A percentile compares a stretch with the other conserved stretches of the same genome.
Conservation (phyloP, 2,329 filamentous ascomycete genomes). For the Aspergillus ustus region DNA sequence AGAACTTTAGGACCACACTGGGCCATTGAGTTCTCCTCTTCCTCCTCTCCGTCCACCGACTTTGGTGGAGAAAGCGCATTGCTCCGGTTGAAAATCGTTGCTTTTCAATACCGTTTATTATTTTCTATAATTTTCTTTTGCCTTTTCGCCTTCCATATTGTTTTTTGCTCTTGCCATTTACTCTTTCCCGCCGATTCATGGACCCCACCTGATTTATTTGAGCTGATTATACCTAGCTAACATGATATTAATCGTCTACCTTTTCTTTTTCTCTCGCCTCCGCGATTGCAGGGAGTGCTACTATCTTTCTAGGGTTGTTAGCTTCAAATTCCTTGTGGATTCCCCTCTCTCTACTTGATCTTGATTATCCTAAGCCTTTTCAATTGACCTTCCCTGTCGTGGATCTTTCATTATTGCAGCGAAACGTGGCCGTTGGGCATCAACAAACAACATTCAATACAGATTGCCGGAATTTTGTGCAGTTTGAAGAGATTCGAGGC, state of each 20-base stretch:
- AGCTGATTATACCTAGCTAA: conserved; percentile 34
- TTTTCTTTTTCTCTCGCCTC: conserved; percentile 22
- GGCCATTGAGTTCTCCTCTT: conserved; percentile 20
- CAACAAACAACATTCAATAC: conserved; percentile 24
- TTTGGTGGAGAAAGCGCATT: conserved; percentile 25
- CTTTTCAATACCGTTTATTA: conserved; percentile 20
- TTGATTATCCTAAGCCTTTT: conserved; percentile 18
- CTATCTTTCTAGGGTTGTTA: conserved; percentile 20
- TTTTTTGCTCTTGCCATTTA: conserved; percentile 19
- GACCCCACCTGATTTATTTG: conserved; percentile 40
- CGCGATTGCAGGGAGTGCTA: conserved; percentile 20
- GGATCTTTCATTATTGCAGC: conserved; percentile 20
- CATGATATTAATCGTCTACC: conserved; percentile 22
- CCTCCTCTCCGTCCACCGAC: conserved; percentile 17
- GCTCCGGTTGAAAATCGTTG: conserved; percentile 26
- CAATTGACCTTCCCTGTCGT: conserved; percentile 9
- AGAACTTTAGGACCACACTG: conserved; percentile 23
- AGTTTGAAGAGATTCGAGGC: conserved; percentile 25
- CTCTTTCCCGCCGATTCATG: conserved; percentile 23
- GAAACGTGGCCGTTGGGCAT: conserved; percentile 32
- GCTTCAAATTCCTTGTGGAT: conserved; percentile 19
- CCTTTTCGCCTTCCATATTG: conserved; percentile 13
- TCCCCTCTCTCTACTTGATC: conserved; percentile 15
- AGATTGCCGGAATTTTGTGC: conserved; percentile 27
- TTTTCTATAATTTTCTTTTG: conserved; percentile 16